These are phyloP conservation scores for Mycena sanguinolenta DNA, from an alignment of 768 basidiomycete genomes.

Conservation along the genomic window DNA sequence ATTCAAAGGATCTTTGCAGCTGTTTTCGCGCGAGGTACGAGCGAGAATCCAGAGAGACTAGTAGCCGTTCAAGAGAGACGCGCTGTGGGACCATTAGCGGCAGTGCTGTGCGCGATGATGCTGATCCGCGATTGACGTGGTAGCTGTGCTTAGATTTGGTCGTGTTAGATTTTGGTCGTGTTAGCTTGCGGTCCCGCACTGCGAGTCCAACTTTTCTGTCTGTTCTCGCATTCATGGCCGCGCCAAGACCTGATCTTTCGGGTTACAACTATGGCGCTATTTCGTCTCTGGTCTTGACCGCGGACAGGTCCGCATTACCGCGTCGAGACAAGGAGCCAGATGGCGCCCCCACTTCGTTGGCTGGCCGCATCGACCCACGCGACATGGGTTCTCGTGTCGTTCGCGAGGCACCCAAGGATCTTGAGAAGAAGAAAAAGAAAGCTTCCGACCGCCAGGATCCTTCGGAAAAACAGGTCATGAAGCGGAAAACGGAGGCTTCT, in stretches of 20 bases:
- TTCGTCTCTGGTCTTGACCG: constrained; percentile 94
- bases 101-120: too few species aligned
- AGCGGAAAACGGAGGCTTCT: constrained; percentile 72
- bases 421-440: constrained; percentile 95
- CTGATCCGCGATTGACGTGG: too few species aligned
- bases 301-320: constrained; percentile 84
- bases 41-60: too few species aligned
- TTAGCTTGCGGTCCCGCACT: constrained; percentile 9
- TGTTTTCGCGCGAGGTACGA: too few species aligned
- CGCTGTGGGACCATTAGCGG: too few species aligned
- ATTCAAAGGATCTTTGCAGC: neutral
- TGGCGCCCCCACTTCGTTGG: constrained; percentile 93
- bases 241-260: constrained; percentile 35
- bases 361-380: constrained; percentile 87
- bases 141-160: too few species aligned
- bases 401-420: constrained; percentile 86
- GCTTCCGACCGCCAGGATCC: constrained; percentile 71
- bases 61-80: too few species aligned
- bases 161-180: too few species aligned
- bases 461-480: constrained; percentile 67
- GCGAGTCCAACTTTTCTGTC: constrained; percentile 18
- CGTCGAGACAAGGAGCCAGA: constrained; percentile 96
- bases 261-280: constrained; percentile 95
- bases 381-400: constrained; percentile 95
- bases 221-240: constrained; percentile 22